Conservation (phyloP, 2,329 filamentous ascomycete genomes). For the Thielaviopsis populi region DNA sequence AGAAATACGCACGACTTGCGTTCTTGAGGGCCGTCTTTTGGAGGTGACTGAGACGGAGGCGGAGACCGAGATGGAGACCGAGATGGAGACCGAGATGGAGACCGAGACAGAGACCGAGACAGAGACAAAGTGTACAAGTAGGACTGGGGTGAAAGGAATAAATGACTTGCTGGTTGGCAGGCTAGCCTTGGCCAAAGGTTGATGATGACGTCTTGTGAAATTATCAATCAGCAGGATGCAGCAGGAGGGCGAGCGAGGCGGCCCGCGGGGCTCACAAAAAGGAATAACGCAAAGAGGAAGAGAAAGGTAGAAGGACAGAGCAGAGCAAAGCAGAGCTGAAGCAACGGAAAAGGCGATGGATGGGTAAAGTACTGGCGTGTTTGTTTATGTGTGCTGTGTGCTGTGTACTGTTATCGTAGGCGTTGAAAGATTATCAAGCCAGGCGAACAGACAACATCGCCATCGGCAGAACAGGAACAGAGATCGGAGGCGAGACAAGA, state of each 20-base stretch:
- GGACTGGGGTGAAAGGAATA: not conserved
- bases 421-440: too few relatives aligned
- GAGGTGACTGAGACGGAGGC: too few relatives aligned
- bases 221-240: not conserved
- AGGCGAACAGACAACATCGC: conserved; percentile 11
- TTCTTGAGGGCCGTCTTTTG: too few relatives aligned
- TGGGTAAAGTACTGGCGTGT: too few relatives aligned
- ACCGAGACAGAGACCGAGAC: too few relatives aligned
- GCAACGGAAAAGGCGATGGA: too few relatives aligned
- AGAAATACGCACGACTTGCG: too few relatives aligned
- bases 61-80: too few relatives aligned
- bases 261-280: conserved; percentile 16
- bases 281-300: conserved; percentile 18
- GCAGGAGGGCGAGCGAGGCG: not conserved
- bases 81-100: not conserved
- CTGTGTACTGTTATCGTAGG: not conserved
- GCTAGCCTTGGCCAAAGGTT: not conserved
- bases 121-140: not conserved
- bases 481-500: not conserved
- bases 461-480: too few relatives aligned
- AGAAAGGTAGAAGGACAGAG: not conserved
- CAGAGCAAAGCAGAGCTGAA: too few relatives aligned
- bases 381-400: too few relatives aligned
- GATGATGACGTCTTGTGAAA: not conserved
- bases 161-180: not conserved